These are phyloP conservation scores for Penicillium fuscoglaucum DNA, from an alignment of 2,329 filamentous ascomycete species.

Conservation along the genomic window DNA sequence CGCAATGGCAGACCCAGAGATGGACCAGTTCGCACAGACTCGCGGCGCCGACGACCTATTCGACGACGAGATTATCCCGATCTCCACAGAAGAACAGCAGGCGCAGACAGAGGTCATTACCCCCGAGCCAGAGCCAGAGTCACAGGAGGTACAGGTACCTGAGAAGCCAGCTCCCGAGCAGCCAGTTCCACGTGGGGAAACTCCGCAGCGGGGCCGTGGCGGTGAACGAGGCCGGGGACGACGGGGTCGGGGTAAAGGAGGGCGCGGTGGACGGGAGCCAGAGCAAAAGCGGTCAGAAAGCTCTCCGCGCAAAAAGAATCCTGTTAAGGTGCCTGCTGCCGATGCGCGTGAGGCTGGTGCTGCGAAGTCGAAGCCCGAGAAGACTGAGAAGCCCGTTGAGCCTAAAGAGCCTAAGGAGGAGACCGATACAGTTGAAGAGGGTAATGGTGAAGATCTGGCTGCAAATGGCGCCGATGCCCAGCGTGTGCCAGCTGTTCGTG, in stretches of 20 bases:
- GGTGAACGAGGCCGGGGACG: conserved; percentile 34
- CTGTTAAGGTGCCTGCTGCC: conserved; percentile 15
- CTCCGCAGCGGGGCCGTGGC: conserved; percentile 31
- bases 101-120: conserved; percentile 22
- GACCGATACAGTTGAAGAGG: conserved; percentile 11
- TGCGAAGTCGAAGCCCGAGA: conserved; percentile 18
- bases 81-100: conserved; percentile 38
- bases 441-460: conserved; percentile 6
- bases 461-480: conserved; percentile 26
- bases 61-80: conserved; percentile 52
- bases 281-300: conserved; percentile 23
- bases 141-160: conserved; percentile 16
- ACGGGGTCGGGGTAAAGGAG: conserved; percentile 29
- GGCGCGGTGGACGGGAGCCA: conserved; percentile 22
- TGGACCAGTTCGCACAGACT: conserved; percentile 53
- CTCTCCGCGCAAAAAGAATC: conserved; percentile 17
- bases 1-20: conserved; percentile 24
- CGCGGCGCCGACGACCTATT: conserved; percentile 53
- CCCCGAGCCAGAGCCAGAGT: conserved; percentile 14
- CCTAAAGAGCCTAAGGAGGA: conserved; percentile 19
- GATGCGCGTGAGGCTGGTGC: conserved; percentile 19
- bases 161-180: conserved; percentile 19
- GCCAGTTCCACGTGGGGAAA: conserved; percentile 24
- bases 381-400: conserved; percentile 8
- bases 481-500: conserved; percentile 51